phyloP scores from a whole-genome alignment of 2,329 filamentous ascomycete genomes.

The Colletotrichum siamense region DNA sequence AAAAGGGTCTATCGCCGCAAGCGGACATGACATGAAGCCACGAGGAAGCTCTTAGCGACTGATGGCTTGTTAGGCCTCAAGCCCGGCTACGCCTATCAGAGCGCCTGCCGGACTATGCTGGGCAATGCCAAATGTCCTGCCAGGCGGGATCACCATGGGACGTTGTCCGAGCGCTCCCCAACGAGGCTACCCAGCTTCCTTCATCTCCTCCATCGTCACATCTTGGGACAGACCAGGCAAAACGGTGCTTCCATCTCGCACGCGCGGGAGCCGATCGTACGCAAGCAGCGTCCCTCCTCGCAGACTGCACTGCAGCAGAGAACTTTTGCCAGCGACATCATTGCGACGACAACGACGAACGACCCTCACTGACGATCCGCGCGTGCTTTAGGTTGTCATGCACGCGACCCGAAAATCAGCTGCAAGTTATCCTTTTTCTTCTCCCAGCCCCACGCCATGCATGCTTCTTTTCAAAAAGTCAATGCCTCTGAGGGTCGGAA shows the following conservation, averaged over 20 bases:
- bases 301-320: background rate
- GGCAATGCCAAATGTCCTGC: background rate
- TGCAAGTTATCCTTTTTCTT: background rate
- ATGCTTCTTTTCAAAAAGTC: background rate
- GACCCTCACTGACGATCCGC: background rate
- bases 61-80: background rate
- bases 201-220: background rate
- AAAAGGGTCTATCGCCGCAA: background rate
- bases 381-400: background rate
- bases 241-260: background rate
- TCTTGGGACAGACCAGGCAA: background rate
- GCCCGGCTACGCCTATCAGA: background rate
- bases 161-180: background rate
- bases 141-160: constrained; percentile 1
- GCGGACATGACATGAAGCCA: background rate
- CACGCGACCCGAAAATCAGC: background rate
- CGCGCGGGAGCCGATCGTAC: background rate
- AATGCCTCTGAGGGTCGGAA: background rate
- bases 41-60: background rate
- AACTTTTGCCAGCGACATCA: background rate
- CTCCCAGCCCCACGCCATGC: background rate
- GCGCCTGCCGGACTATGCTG: background rate
- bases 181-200: background rate
- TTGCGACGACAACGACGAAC: background rate
- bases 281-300: background rate